Evolutionary conservation across 495 filamentous ascomycete genomes (phyloP).

Genomic region (Hypoxylon perforatum): DNA sequence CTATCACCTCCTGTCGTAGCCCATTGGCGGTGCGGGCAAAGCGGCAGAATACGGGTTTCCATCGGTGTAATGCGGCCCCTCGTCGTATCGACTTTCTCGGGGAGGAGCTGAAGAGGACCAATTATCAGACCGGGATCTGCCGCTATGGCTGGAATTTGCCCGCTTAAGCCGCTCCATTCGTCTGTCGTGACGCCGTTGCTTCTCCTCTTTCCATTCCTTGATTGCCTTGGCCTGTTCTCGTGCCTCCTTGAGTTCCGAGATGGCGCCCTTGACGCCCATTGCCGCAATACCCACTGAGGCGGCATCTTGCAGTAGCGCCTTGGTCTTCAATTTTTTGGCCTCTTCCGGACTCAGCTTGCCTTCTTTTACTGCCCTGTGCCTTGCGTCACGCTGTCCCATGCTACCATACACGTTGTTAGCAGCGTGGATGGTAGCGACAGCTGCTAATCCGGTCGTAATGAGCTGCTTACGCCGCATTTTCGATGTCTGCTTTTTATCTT

Average conservation of each 20-base stretch:
- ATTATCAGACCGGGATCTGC: slow-evolving; percentile 56
- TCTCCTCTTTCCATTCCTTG: slow-evolving; percentile 56
- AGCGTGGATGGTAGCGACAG: slow-evolving; percentile 89
- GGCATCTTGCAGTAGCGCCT: slow-evolving; percentile 78
- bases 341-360: slow-evolving; percentile 79
- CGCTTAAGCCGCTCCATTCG: slow-evolving; percentile 52
- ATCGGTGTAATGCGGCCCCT: slow-evolving; percentile 62
- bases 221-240: slow-evolving; percentile 53
- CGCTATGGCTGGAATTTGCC: slow-evolving; percentile 40
- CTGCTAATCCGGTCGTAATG: slow-evolving; percentile 83
- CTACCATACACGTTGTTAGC: slow-evolving; percentile 81
- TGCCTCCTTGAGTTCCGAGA: slow-evolving; percentile 69
- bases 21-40: slow-evolving; percentile 57
- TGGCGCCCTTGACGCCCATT: slow-evolving; percentile 84
- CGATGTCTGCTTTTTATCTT: slow-evolving; percentile 77
- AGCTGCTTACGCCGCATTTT: slow-evolving; percentile 88
- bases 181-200: slow-evolving; percentile 51
- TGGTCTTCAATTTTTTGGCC: slow-evolving; percentile 78
- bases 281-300: slow-evolving; percentile 86
- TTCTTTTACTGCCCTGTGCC: slow-evolving; percentile 75
- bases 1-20: slow-evolving; percentile 52
- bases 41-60: slow-evolving; percentile 63
- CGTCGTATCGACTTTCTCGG: slow-evolving; percentile 46
- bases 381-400: slow-evolving; percentile 77
- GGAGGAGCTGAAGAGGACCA: slow-evolving; percentile 51